These are phyloP conservation scores for Plantago rigida DNA, from an alignment of 305 asterid genomes.

Conservation along the genomic window DNA sequence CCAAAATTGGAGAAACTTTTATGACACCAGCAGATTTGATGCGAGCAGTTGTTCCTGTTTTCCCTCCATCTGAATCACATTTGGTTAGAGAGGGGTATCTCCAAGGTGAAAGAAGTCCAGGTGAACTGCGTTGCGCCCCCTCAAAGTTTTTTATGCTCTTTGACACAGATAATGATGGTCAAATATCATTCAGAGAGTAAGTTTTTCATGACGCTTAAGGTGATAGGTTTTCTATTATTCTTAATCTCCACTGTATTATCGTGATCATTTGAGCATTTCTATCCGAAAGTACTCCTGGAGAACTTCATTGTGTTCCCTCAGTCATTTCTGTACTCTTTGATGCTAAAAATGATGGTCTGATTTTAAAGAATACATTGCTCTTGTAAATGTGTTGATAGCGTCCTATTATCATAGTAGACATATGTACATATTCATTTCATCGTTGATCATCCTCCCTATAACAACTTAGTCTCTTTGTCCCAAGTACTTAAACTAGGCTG, in stretches of 20 bases:
- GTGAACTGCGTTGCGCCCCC: conserved; percentile 73
- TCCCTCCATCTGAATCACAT: conserved; percentile 86
- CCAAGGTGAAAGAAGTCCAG: conserved; percentile 80
- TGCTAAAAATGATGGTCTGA: too few relatives aligned
- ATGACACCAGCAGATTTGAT: conserved; percentile 94
- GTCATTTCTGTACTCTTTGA: too few relatives aligned
- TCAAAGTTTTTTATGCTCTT: conserved; percentile 84
- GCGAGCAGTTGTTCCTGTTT: conserved; percentile 93
- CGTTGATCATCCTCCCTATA: too few relatives aligned
- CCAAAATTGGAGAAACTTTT: conserved; percentile 48
- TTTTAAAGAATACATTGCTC: too few relatives aligned
- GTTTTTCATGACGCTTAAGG: conserved; percentile 28
- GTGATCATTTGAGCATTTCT: too few relatives aligned
- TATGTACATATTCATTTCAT: too few relatives aligned
- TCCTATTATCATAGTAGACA: too few relatives aligned
- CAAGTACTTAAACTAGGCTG: too few relatives aligned
- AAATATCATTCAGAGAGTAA: conserved; percentile 81
- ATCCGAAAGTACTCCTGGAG: too few relatives aligned
- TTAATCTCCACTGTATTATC: not conserved
- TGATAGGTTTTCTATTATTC: conserved; percentile 2
- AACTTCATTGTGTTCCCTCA: too few relatives aligned
- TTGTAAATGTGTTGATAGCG: too few relatives aligned
- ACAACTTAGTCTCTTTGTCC: too few relatives aligned
- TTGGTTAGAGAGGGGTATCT: conserved; percentile 84
- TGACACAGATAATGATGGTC: conserved; percentile 73